phyloP scores from a whole-genome alignment of 257 asterid species.

The Nicotiana tabacum region DNA sequence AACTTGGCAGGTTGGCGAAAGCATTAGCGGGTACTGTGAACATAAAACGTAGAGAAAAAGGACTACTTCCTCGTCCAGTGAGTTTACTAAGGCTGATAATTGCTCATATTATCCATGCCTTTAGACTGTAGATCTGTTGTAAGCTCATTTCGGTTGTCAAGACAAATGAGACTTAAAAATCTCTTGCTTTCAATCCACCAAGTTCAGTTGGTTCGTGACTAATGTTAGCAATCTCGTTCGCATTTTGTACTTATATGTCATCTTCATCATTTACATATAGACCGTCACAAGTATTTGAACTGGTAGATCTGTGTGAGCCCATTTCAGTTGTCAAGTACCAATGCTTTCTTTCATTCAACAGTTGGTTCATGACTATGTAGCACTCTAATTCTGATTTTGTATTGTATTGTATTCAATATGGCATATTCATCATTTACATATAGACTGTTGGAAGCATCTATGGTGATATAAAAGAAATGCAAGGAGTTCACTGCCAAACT shows the following conservation, averaged over 20 bases:
- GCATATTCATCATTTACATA: neutral
- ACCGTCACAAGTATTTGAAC: neutral
- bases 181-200: neutral
- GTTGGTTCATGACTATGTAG: neutral
- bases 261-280: neutral
- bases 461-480: neutral
- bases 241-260: neutral
- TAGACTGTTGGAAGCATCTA: neutral
- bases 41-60: conserved; percentile 76
- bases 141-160: conserved; percentile 11
- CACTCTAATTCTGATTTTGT: neutral
- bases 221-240: neutral
- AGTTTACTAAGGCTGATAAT: conserved; percentile 30
- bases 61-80: conserved; percentile 94
- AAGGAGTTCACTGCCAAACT: neutral
- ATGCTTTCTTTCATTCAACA: neutral
- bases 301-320: neutral
- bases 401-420: neutral
- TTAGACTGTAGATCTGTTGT: conserved; percentile 2
- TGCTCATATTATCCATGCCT: neutral
- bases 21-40: conserved; percentile 73
- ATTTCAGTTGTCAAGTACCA: neutral
- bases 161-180: neutral
- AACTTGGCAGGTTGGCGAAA: conserved; percentile 75
- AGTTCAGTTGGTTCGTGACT: neutral